Conservation (phyloP, 1,284 basidiomycete genomes). For the Somion occarium region DNA sequence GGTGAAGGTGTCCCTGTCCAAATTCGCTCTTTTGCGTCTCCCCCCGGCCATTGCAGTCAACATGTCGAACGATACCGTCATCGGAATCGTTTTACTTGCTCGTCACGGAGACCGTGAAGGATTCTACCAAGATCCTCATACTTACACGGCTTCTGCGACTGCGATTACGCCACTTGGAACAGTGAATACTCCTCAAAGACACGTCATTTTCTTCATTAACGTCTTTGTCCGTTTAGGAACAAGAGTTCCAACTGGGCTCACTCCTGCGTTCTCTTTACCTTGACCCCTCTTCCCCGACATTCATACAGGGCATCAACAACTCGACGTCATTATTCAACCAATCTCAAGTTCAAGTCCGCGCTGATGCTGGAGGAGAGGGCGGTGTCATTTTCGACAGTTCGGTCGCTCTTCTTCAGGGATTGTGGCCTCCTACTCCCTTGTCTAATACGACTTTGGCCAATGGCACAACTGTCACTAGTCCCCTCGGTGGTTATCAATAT, state of each 20-base stretch:
- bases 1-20: too few relatives aligned
- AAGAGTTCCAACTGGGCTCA: constrained; percentile 37
- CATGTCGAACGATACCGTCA: constrained; percentile 8
- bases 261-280: constrained; percentile 36
- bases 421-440: constrained; percentile 36
- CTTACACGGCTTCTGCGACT: constrained; percentile 35
- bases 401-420: constrained; percentile 41
- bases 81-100: constrained; percentile 38
- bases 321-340: constrained; percentile 25
- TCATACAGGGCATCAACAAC: constrained; percentile 29
- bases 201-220: not conserved
- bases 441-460: constrained; percentile 39
- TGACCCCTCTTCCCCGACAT: constrained; percentile 20
- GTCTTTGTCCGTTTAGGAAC: constrained; percentile 16
- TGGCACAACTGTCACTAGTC: constrained; percentile 41
- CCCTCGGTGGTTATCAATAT: constrained; percentile 54
- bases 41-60: not conserved
- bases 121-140: constrained; percentile 30
- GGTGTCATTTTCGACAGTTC: constrained; percentile 48
- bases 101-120: constrained; percentile 42
- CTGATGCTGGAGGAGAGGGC: constrained; percentile 47
- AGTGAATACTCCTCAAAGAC: constrained; percentile 11
- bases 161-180: constrained; percentile 37
- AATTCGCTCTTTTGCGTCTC: too few relatives aligned
- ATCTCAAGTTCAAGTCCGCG: constrained; percentile 34